These are phyloP conservation scores for Schoenoplectus triqueter DNA, from an alignment of 202 grass and related monocot species.

Conservation along the genomic window DNA sequence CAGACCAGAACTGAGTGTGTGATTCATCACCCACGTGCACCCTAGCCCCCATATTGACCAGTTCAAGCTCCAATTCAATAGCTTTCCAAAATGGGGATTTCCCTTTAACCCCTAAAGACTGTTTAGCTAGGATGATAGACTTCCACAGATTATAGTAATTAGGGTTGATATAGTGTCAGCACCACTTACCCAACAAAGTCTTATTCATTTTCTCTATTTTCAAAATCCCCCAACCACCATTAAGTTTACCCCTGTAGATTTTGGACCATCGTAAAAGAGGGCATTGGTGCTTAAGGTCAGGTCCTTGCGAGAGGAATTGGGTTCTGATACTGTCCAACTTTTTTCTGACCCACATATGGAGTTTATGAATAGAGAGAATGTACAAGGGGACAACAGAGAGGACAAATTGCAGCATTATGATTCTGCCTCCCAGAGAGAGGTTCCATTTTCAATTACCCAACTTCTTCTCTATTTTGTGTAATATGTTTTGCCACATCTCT, in stretches of 20 bases:
- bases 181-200: neutral
- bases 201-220: too few species aligned
- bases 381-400: neutral
- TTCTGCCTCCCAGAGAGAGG: neutral
- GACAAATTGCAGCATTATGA: neutral
- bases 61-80: neutral
- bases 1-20: neutral
- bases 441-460: neutral
- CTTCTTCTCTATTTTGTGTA: neutral
- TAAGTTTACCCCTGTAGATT: neutral
- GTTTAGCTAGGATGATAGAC: neutral
- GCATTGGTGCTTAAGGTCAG: neutral
- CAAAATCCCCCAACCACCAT: too few species aligned
- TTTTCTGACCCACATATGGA: neutral
- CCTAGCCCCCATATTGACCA: neutral
- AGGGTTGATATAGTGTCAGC: neutral
- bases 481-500: neutral
- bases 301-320: neutral
- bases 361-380: neutral
- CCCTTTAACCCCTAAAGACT: too few species aligned
- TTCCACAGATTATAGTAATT: neutral
- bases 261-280: neutral
- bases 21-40: neutral
- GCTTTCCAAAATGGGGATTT: neutral
- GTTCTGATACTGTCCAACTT: neutral